A percentile compares a stretch with the other conserved stretches of the same genome.
These are phyloP conservation scores for Malassezia equina DNA, from an alignment of 1,284 basidiomycete species.

Conservation along the genomic window DNA sequence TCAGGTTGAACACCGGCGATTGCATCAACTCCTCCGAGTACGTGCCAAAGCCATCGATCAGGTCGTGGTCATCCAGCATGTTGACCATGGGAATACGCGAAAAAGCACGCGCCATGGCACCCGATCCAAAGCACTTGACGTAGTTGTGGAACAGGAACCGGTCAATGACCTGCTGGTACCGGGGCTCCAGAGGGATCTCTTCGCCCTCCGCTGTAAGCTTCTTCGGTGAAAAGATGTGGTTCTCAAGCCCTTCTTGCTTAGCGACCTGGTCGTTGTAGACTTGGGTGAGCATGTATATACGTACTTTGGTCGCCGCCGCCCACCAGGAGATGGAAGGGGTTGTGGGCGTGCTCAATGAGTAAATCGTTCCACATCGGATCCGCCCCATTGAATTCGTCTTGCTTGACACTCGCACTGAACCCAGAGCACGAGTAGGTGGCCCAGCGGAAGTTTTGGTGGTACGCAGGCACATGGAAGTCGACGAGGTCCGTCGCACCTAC, in stretches of 20 bases:
- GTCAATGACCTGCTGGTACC: slow-evolving; percentile 53
- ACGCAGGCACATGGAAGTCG: slow-evolving; percentile 72
- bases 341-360: slow-evolving; percentile 64
- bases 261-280: slow-evolving; percentile 33
- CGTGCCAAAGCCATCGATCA: slow-evolving; percentile 86
- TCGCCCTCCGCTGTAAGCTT: slow-evolving; percentile 58
- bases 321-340: slow-evolving; percentile 73
- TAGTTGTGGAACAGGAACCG: slow-evolving; percentile 71
- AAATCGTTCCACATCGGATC: slow-evolving; percentile 78
- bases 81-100: slow-evolving; percentile 66
- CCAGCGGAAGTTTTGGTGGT: slow-evolving; percentile 78
- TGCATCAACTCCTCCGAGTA: slow-evolving; percentile 49
- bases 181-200: slow-evolving; percentile 47
- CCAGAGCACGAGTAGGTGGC: slow-evolving; percentile 66
- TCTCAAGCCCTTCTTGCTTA: slow-evolving; percentile 53
- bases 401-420: slow-evolving; percentile 53
- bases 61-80: slow-evolving; percentile 57
- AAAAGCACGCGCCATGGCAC: slow-evolving; percentile 84
- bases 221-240: slow-evolving; percentile 62
- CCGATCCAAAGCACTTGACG: slow-evolving; percentile 61
- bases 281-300: slow-evolving; percentile 22
- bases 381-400: slow-evolving; percentile 47
- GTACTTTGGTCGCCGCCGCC: slow-evolving; percentile 56
- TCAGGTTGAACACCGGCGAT: slow-evolving; percentile 36
- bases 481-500: slow-evolving; percentile 37